A percentile compares a stretch with the other conserved stretches of the same genome.
Conservation (phyloP, 1,284 basidiomycete genomes). For the Tetrapyrgos nigripes region DNA sequence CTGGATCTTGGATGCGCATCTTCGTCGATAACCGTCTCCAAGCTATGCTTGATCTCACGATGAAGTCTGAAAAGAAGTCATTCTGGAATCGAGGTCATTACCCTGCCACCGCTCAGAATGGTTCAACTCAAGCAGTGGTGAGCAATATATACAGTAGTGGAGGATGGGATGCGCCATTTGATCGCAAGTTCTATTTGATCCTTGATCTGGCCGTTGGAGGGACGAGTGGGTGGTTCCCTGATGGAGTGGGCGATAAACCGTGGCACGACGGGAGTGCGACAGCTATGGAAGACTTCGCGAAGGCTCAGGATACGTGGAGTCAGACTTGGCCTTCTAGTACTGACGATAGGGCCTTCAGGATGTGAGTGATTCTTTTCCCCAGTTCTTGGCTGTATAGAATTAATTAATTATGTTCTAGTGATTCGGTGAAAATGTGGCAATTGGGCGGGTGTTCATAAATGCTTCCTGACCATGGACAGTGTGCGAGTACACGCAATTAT, state of each 20-base stretch:
- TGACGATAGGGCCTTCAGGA: conserved; percentile 71
- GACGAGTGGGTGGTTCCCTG: conserved; percentile 86
- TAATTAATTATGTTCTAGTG: conserved; percentile 34
- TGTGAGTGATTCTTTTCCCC: conserved; percentile 53
- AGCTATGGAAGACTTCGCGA: conserved; percentile 76
- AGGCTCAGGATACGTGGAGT: conserved; percentile 68
- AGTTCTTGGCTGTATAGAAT: conserved; percentile 1
- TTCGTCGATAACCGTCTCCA: conserved; percentile 71
- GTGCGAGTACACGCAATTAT: too few species aligned
- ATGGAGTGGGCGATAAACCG: conserved; percentile 72
- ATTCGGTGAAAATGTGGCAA: conserved; percentile 73
- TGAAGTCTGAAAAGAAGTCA: conserved; percentile 55
- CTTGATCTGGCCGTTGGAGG: conserved; percentile 81
- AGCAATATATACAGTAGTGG: conserved; percentile 56
- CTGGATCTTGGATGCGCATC: conserved; percentile 67
- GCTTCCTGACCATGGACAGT: too few species aligned
- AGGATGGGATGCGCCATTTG: conserved; percentile 75
- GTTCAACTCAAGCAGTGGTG: conserved; percentile 59
- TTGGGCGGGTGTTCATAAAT: conserved; percentile 33
- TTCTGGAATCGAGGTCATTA: conserved; percentile 56
- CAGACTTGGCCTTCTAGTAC: conserved; percentile 68
- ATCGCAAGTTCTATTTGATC: conserved; percentile 83
- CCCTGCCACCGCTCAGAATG: conserved; percentile 74
- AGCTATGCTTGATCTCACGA: conserved; percentile 45
- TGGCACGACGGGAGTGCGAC: conserved; percentile 74